Evolutionary conservation across 2,329 filamentous ascomycete genomes (phyloP).

Genomic region (Cadophora sp.): DNA sequence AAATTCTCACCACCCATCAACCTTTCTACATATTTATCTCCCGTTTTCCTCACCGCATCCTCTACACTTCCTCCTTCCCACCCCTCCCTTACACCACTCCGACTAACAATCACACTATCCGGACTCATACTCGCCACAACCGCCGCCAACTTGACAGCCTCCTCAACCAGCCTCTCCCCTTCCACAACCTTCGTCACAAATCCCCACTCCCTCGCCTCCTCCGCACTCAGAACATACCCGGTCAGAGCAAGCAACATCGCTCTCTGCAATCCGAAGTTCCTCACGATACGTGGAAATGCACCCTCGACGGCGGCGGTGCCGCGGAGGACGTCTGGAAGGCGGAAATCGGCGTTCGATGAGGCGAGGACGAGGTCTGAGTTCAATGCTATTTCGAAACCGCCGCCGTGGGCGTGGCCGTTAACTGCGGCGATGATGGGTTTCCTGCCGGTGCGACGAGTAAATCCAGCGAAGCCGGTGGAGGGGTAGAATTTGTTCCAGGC

Average conservation of each 20-base stretch:
- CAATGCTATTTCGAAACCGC: slow-evolving; percentile 58
- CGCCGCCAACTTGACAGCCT: slow-evolving; percentile 43
- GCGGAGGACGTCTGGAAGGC: slow-evolving; percentile 63
- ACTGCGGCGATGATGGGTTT: slow-evolving; percentile 67
- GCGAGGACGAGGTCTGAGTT: slow-evolving; percentile 65
- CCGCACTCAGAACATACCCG: slow-evolving; percentile 52
- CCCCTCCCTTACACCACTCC: slow-evolving; percentile 44
- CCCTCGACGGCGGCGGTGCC: slow-evolving; percentile 65
- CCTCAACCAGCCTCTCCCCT: slow-evolving; percentile 44
- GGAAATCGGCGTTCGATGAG: slow-evolving; percentile 57
- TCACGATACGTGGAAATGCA: slow-evolving; percentile 49
- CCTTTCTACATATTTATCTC: slow-evolving; percentile 49
- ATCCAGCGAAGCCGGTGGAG: slow-evolving; percentile 57
- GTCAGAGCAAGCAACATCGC: slow-evolving; percentile 29
- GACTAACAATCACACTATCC: slow-evolving; percentile 46
- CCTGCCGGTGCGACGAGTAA: slow-evolving; percentile 62
- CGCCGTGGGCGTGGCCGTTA: slow-evolving; percentile 62
- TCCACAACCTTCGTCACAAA: slow-evolving; percentile 38
- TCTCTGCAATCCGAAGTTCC: slow-evolving; percentile 53
- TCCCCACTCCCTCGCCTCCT: slow-evolving; percentile 44
- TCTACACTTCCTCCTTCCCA: slow-evolving; percentile 52
- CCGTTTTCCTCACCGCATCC: slow-evolving; percentile 48
- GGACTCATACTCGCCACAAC: slow-evolving; percentile 45
- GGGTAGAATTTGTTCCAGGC: slow-evolving; percentile 46
- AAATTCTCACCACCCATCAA: slow-evolving; percentile 55